Percentiles rank a stretch among this genome's conserved stretches.
phyloP scores from a whole-genome alignment of 345 rosid genomes.

The Luvunga scandens region DNA sequence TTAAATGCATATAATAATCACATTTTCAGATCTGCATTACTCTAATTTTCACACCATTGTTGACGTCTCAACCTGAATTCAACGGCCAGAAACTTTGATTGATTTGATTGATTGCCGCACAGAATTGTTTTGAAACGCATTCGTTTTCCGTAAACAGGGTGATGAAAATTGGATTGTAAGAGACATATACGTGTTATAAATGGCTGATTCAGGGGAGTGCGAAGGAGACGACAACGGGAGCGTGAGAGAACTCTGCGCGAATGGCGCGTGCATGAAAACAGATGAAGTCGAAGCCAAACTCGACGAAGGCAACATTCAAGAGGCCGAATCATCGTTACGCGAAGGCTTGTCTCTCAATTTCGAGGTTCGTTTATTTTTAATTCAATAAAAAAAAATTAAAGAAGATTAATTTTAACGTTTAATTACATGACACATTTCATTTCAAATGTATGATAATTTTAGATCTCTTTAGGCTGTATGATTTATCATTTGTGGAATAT shows the following conservation, averaged over 20 bases:
- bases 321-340: constrained; percentile 88
- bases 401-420: too few species aligned
- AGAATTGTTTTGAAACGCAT: background rate
- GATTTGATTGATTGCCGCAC: background rate
- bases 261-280: constrained; percentile 66
- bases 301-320: constrained; percentile 84
- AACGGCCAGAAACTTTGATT: background rate
- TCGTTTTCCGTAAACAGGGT: background rate
- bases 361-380: constrained; percentile 46
- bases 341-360: constrained; percentile 84
- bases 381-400: background rate
- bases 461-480: background rate
- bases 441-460: background rate
- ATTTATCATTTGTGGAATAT: constrained; percentile 4
- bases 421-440: too few species aligned
- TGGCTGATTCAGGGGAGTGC: constrained; percentile 27
- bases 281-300: constrained; percentile 86
- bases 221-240: constrained; percentile 25
- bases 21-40: background rate
- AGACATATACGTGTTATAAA: background rate
- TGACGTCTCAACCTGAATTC: background rate
- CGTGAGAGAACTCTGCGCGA: constrained; percentile 55
- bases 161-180: background rate
- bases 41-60: background rate
- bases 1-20: background rate